Evolutionary conservation across 306 rosid genomes (phyloP).

Genomic region (Hippophae rhamnoides): DNA sequence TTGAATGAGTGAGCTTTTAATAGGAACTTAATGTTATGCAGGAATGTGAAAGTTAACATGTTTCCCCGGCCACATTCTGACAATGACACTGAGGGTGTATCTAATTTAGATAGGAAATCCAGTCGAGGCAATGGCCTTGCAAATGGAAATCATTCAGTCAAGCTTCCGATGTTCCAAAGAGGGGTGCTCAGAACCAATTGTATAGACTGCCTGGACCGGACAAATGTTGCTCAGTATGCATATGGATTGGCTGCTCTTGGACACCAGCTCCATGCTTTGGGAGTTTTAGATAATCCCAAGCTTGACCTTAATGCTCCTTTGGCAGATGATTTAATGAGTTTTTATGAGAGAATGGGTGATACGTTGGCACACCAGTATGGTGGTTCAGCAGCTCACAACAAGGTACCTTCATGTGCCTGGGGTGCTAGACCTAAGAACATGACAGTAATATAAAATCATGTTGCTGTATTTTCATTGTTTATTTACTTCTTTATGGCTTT

Average conservation of each 20-base stretch:
- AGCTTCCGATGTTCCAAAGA: slow-evolving; percentile 42
- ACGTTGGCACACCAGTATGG: slow-evolving; percentile 90
- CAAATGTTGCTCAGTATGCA: slow-evolving; percentile 94
- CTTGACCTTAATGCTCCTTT: slow-evolving; percentile 63
- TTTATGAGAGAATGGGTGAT: slow-evolving; percentile 96
- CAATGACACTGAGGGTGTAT: slow-evolving; percentile 23
- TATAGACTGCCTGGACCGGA: slow-evolving; percentile 95
- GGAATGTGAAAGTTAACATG: slow-evolving; percentile 23
- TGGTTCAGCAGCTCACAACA: slow-evolving; percentile 98
- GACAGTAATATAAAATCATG: neutral
- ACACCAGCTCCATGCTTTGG: slow-evolving; percentile 62
- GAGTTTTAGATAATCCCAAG: slow-evolving; percentile 36
- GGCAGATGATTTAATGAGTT: slow-evolving; percentile 69
- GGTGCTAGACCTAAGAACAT: neutral
- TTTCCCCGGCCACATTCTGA: slow-evolving; percentile 24
- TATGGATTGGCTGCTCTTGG: slow-evolving; percentile 86
- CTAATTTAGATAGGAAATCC: slow-evolving; percentile 19
- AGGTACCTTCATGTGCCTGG: slow-evolving; percentile 24
- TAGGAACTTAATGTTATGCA: slow-evolving; percentile 23
- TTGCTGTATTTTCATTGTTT: neutral
- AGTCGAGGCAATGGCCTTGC: slow-evolving; percentile 26
- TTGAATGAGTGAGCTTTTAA: no score
- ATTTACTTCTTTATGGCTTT: no score
- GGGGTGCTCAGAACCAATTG: slow-evolving; percentile 95
- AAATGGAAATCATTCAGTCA: slow-evolving; percentile 32